Evolutionary conservation across 495 filamentous ascomycete species (phyloP), one percentile per base, ranked within the genome.

Genomic region (Penicillium desertorum): DNA sequence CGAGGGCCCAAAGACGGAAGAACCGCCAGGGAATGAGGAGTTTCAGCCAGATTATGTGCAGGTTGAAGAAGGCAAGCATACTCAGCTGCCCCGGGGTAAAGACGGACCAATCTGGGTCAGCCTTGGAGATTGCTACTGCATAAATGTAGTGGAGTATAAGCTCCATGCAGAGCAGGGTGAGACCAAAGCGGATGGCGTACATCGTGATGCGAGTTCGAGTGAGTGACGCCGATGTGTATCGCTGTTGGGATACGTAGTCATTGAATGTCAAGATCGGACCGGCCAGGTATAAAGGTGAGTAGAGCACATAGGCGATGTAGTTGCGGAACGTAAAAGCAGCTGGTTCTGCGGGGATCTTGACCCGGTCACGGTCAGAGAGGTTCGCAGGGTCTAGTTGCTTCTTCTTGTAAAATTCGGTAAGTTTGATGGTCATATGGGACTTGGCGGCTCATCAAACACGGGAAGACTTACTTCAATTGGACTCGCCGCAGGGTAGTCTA

Each of bases 31-130:
- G 95, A 4, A 98, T 82, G 0, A 99, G 85, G 0, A 99, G 86
- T 70, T 99, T 99, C 45, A 99, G 83, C 94, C 94, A 99, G 72
- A 99, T 91, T 71, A 96, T 85, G 77, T 96, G 89, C 20, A 99
- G 86, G 74, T 96, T 97, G 81, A 99, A 96, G 80, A 86, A 96
- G 56, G 88, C 92, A 10, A 99, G 85, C 77, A 98, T 87, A 68
- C 84, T 88, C 29, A 98, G 83, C 63, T 99, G 94, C 56, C 86
- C 86, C 0, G 94, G 88, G 5, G 88, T 92, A 75, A 97, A 97
- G 44, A 86, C 74, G 30, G 78, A 77, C 95, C 95, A 98, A 51
- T 82, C 70, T 2, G 91, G 90, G 12, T 82, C 71, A 7, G 87
- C 79, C 70, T 96, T 91, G 60, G 87, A 89, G 68, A 99, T 99